These are phyloP conservation scores for Leccinum subgranulosum DNA, from an alignment of 768 basidiomycete species.

Conservation along the genomic window DNA sequence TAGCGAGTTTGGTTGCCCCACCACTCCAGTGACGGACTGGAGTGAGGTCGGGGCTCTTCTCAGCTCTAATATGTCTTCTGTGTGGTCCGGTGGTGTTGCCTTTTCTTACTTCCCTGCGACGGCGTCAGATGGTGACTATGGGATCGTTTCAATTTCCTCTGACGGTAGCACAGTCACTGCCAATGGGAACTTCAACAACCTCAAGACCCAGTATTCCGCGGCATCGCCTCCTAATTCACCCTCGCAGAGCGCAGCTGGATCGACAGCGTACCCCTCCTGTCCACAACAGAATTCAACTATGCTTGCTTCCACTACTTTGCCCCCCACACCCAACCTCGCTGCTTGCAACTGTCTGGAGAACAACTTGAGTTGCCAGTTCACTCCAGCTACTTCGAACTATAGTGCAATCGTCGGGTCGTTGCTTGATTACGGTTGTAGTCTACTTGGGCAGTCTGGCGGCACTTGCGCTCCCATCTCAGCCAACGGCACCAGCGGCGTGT, in stretches of 20 bases:
- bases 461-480: slow-evolving; percentile 69
- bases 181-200: slow-evolving; percentile 62
- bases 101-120: slow-evolving; percentile 86
- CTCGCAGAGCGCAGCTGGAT: slow-evolving; percentile 48
- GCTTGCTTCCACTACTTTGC: slow-evolving; percentile 65
- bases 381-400: slow-evolving; percentile 58
- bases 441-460: slow-evolving; percentile 59
- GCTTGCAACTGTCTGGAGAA: slow-evolving; percentile 77
- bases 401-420: slow-evolving; percentile 57
- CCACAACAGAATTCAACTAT: slow-evolving; percentile 58
- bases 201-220: slow-evolving; percentile 58
- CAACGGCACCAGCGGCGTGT: slow-evolving; percentile 70
- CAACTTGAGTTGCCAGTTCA: slow-evolving; percentile 72
- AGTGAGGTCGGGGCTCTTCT: slow-evolving; percentile 75
- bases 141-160: slow-evolving; percentile 74
- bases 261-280: slow-evolving; percentile 54
- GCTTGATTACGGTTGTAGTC: slow-evolving; percentile 61
- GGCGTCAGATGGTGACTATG: slow-evolving; percentile 73
- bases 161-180: slow-evolving; percentile 67
- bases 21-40: slow-evolving; percentile 64
- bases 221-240: slow-evolving; percentile 66
- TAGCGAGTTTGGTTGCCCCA: slow-evolving; percentile 82
- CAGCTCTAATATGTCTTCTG: slow-evolving; percentile 64
- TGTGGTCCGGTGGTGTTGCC: slow-evolving; percentile 88
- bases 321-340: slow-evolving; percentile 77